Conservation (phyloP, 768 basidiomycete genomes). For the Pulveroboletus sp. region DNA sequence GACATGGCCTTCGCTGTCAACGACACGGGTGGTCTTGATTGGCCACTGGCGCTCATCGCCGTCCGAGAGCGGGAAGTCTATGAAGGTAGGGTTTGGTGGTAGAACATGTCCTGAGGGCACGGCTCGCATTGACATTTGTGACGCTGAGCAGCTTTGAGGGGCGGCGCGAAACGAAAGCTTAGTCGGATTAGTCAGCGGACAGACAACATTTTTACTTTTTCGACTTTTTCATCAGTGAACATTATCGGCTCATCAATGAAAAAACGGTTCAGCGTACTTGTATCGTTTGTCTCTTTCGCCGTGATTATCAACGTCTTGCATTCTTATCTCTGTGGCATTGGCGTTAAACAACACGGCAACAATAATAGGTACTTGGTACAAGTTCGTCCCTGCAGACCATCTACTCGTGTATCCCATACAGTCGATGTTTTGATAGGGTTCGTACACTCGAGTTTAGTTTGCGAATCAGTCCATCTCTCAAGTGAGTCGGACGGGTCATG, state of each 20-base stretch:
- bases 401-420: conserved; percentile 47
- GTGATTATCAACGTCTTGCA: conserved; percentile 61
- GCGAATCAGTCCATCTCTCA: not conserved
- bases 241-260: not conserved
- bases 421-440: conserved; percentile 31
- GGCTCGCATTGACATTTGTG: conserved; percentile 22
- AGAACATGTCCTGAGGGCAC: conserved; percentile 26
- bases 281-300: conserved; percentile 30
- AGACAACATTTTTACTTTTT: not conserved
- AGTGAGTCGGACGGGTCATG: not conserved
- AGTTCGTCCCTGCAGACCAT: conserved; percentile 51
- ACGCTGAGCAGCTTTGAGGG: not conserved
- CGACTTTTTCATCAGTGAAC: not conserved
- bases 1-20: conserved; percentile 60
- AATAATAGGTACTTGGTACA: conserved; percentile 28
- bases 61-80: conserved; percentile 61
- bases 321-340: conserved; percentile 38
- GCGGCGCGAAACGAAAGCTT: not conserved
- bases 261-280: not conserved
- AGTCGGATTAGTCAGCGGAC: conserved; percentile 13
- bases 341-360: conserved; percentile 71
- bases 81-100: conserved; percentile 48
- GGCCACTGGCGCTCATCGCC: conserved; percentile 56
- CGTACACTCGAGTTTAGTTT: conserved; percentile 11
- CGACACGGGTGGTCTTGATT: conserved; percentile 43